A percentile compares a stretch with the other conserved stretches of the same genome.
These are phyloP conservation scores for Lyophyllum decastes DNA, from an alignment of 768 basidiomycete species.

Conservation along the genomic window DNA sequence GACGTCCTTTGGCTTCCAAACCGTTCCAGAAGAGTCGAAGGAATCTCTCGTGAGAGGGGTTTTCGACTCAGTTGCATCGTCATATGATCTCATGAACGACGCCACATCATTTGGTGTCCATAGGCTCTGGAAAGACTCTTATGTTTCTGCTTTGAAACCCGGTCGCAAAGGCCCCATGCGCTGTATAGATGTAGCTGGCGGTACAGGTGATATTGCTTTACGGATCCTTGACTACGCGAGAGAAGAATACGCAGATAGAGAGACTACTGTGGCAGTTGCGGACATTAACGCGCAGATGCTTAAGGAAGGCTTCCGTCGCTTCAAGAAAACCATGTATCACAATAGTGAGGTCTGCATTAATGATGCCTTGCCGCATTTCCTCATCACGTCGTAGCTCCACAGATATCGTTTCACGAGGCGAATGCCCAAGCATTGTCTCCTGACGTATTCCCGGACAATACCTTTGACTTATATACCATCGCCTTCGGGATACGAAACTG, in stretches of 20 bases:
- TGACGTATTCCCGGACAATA: conserved; percentile 72
- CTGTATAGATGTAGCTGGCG: conserved; percentile 96
- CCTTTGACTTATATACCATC: conserved; percentile 96
- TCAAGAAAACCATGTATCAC: conserved; percentile 98
- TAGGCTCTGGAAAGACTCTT: conserved; percentile 94
- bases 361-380: not conserved
- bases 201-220: conserved; percentile 96
- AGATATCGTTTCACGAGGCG: conserved; percentile 89
- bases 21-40: conserved; percentile 83
- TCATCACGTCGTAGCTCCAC: conserved; percentile 62
- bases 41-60: conserved; percentile 90
- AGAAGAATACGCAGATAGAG: conserved; percentile 87
- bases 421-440: conserved; percentile 83
- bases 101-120: conserved; percentile 97
- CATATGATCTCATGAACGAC: conserved; percentile 99
- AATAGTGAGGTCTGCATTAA: conserved; percentile 63
- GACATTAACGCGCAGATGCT: conserved; percentile 98
- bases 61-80: conserved; percentile 93
- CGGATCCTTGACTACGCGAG: conserved; percentile 89
- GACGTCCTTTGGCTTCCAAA: conserved; percentile 92
- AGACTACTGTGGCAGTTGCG: conserved; percentile 85
- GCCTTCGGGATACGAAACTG: conserved; percentile 98
- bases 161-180: conserved; percentile 72
- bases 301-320: conserved; percentile 83
- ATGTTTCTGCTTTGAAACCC: conserved; percentile 74